Evolutionary conservation across 1,139 yeast species (phyloP), one percentile per base, ranked within the genome.

Genomic region (Tardiomyces depauwii): DNA sequence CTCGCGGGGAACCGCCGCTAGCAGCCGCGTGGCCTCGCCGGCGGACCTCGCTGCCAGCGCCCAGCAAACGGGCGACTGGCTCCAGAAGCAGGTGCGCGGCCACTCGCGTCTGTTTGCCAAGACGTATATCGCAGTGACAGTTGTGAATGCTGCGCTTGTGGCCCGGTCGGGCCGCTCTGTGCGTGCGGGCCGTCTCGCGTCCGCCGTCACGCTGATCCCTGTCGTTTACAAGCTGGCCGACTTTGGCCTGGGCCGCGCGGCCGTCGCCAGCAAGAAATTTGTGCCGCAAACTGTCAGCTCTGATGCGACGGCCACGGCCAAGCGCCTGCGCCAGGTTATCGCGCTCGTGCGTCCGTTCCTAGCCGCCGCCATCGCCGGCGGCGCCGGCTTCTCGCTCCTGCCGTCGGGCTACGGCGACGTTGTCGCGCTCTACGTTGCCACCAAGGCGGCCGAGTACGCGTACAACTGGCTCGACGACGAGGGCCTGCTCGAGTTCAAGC

Each of bases 391-490:
- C 45, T 54, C 55, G 14, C 32, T 61, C 27, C 55, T 61, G 42
- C 66, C 66, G 7, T 51, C 52, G 10, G 47, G 44, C 16, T 56
- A 54, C 11, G 52, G 63, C 23, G 56, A 59, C 28, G 58, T 58
- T 44, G 47, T 58, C 19, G 68, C 68, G n/a, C 52, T 67, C 32
- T 66, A 64, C 49, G 45, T 57, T 6, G 57, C 62, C 6, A 54
- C 65, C n/a, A 59, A 65, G 44, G 63, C 68, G 1, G 57, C 56
- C 12, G 72, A 68, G 51, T 61, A 60, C 51, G 45, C 55, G 11
- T 65, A 62, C 54, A 66, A 66, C 49, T 59, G 53, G 45, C 53
- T 65, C 42, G 67, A 66, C 32, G 69, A 66, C 49, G 47, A 55
- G 25, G 68, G 66, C 6, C 54, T 51, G 44, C 50, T 65, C 42